Conservation (phyloP, 371 early-diverging fungal genomes). For the Dinochytrium kinnereticum region DNA sequence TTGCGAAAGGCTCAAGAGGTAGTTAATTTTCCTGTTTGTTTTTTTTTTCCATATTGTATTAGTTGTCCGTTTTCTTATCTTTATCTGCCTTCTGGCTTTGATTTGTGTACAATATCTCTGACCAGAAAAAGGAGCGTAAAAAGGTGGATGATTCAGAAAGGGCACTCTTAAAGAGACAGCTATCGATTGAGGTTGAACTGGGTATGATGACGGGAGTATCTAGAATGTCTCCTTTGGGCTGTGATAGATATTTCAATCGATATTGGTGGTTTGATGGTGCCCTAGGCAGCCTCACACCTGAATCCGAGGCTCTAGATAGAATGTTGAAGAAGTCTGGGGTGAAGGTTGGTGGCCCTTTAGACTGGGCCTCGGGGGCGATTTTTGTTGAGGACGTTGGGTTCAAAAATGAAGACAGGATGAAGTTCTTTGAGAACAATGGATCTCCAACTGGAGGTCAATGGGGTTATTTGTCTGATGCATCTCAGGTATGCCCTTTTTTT, state of each 20-base stretch:
- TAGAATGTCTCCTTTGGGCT: slow-evolving; percentile 77
- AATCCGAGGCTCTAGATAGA: slow-evolving; percentile 13
- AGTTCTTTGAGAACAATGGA: slow-evolving; percentile 16
- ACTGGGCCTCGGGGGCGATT: slow-evolving; percentile 38
- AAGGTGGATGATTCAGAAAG: slow-evolving; percentile 39
- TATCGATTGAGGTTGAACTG: slow-evolving; percentile 34
- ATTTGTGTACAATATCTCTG: too few species aligned
- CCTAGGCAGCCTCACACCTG: slow-evolving; percentile 4
- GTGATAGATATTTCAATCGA: slow-evolving; percentile 80
- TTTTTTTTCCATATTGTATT: neutral
- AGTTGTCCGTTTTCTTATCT: neutral
- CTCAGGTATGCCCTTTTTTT: slow-evolving; percentile 14
- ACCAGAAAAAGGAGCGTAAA: slow-evolving; percentile 37
- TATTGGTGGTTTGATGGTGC: slow-evolving; percentile 85
- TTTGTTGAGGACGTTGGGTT: slow-evolving; percentile 46
- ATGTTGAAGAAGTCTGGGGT: slow-evolving; percentile 4
- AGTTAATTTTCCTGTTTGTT: neutral
- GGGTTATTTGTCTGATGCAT: slow-evolving; percentile 30
- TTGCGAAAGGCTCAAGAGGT: slow-evolving; percentile 18
- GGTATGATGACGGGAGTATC: slow-evolving; percentile 46
- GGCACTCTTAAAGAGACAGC: slow-evolving; percentile 25
- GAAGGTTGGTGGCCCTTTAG: slow-evolving; percentile 29
- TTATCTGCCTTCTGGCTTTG: too few species aligned
- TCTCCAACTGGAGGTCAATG: slow-evolving; percentile 21
- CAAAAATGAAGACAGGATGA: neutral